These are phyloP conservation scores for Hypoxylon rickii DNA, from an alignment of 495 filamentous ascomycete genomes.

Conservation along the genomic window DNA sequence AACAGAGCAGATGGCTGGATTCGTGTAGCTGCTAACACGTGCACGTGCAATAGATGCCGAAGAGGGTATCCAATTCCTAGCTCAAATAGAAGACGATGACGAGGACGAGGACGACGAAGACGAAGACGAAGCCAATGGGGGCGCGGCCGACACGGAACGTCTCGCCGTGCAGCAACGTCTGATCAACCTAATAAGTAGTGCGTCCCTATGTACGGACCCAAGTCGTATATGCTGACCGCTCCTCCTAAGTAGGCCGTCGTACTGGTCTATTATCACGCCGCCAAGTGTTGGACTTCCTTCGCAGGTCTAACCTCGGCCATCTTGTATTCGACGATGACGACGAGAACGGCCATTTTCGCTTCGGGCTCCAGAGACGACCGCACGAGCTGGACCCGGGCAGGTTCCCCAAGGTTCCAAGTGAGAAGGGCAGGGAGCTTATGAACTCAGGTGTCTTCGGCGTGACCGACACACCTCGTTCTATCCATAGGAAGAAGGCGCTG, in stretches of 20 bases:
- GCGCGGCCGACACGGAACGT: slow-evolving; percentile 22
- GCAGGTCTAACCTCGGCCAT: slow-evolving; percentile 47
- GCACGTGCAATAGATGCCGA: slow-evolving; percentile 29
- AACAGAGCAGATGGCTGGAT: background rate
- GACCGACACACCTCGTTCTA: slow-evolving; percentile 57
- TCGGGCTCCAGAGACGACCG: slow-evolving; percentile 32
- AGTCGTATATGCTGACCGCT: background rate
- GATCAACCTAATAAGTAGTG: slow-evolving; percentile 38
- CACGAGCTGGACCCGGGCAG: slow-evolving; percentile 46
- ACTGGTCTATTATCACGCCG: slow-evolving; percentile 43
- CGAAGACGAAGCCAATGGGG: too few relatives aligned
- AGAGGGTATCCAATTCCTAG: slow-evolving; percentile 38
- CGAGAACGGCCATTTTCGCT: slow-evolving; percentile 40
- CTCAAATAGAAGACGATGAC: slow-evolving; percentile 40
- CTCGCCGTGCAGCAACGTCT: slow-evolving; percentile 34
- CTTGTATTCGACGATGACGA: slow-evolving; percentile 49
- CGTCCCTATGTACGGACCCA: slow-evolving; percentile 5
- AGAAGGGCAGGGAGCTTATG: slow-evolving; percentile 78
- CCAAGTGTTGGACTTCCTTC: slow-evolving; percentile 56
- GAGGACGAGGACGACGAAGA: slow-evolving; percentile 28
- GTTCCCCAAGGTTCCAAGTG: slow-evolving; percentile 78
- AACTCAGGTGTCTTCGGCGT: slow-evolving; percentile 75
- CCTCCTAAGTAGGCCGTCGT: slow-evolving; percentile 34
- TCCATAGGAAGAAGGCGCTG: slow-evolving; percentile 63
- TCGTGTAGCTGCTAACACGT: background rate